phyloP scores from a whole-genome alignment of 2,329 filamentous ascomycete species.

The Gliomastix tumulicola region DNA sequence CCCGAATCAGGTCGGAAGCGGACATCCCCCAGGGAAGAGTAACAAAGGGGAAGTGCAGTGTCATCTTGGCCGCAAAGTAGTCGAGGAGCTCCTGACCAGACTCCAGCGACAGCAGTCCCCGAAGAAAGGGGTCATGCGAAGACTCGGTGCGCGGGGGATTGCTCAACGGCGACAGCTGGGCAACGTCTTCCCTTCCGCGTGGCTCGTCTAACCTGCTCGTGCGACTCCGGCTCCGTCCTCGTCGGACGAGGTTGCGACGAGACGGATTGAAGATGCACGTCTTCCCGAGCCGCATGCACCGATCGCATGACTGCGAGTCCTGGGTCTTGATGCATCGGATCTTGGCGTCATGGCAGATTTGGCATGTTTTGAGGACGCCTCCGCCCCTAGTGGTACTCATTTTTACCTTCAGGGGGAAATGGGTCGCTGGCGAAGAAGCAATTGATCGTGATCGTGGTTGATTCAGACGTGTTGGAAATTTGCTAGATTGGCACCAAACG shows the following conservation, averaged over 20 bases:
- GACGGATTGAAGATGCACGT: constrained; percentile 21
- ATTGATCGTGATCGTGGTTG: no score
- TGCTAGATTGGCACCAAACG: no score
- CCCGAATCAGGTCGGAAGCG: constrained; percentile 10
- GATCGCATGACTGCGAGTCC: constrained; percentile 20
- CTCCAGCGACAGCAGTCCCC: constrained; percentile 12
- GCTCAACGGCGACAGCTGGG: no score
- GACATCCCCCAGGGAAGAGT: constrained; percentile 10
- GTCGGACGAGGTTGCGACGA: constrained; percentile 7
- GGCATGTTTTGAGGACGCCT: constrained; percentile 21
- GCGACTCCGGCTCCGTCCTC: no score
- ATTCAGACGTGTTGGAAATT: no score
- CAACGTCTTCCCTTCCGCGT: no score
- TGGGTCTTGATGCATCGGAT: constrained; percentile 25
- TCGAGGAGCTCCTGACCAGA: constrained; percentile 16
- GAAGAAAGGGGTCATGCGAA: constrained; percentile 15
- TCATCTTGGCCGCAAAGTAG: constrained; percentile 13
- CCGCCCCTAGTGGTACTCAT: no score
- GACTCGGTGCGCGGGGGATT: no score
- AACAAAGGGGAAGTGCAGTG: constrained; percentile 20
- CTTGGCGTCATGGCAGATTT: constrained; percentile 25
- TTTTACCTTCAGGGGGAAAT: no score
- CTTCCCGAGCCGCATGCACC: constrained; percentile 22
- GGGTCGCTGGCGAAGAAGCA: no score
- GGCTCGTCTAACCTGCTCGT: no score